phyloP scores from a whole-genome alignment of 805 yeast species.

The Candida rishiriensis region DNA sequence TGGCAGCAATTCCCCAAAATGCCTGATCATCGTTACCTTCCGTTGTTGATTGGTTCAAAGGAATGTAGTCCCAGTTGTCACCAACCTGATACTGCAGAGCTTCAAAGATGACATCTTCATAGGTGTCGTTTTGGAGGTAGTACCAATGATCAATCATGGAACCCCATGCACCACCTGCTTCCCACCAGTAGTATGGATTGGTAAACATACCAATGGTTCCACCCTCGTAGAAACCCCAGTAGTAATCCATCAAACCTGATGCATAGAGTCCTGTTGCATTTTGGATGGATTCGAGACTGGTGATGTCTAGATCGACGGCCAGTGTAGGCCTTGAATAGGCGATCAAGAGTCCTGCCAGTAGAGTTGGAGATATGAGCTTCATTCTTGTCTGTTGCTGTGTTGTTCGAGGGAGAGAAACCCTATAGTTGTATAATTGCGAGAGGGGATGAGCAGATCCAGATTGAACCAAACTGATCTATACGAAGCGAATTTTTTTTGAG shows the following conservation, averaged over 20 bases:
- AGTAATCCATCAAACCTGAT: constrained; percentile 64
- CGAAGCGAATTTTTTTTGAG: too few relatives aligned
- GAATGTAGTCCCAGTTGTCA: constrained; percentile 72
- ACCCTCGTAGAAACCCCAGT: constrained; percentile 60
- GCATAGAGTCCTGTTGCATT: constrained; percentile 49
- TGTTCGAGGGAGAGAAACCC: too few relatives aligned
- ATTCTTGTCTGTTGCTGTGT: too few relatives aligned
- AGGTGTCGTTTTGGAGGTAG: constrained; percentile 66
- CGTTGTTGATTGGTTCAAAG: constrained; percentile 80
- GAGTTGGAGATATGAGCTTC: too few relatives aligned
- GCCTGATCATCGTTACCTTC: constrained; percentile 99
- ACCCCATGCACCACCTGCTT: constrained; percentile 96
- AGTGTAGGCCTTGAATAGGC: too few relatives aligned
- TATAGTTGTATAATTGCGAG: too few relatives aligned
- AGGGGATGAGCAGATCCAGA: too few relatives aligned
- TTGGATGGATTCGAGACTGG: constrained; percentile 41
- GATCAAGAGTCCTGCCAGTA: too few relatives aligned
- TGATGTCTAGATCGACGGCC: constrained; percentile 32
- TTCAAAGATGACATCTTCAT: constrained; percentile 49
- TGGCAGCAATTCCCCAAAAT: constrained; percentile 92
- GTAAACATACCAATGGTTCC: constrained; percentile 84
- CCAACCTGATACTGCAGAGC: constrained; percentile 75
- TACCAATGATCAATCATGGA: constrained; percentile 73
- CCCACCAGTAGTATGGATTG: constrained; percentile 97
- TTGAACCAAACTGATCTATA: too few relatives aligned